Evolutionary conservation across 371 early-diverging fungal genomes (phyloP).

Genomic region (Mucor racemosus): DNA sequence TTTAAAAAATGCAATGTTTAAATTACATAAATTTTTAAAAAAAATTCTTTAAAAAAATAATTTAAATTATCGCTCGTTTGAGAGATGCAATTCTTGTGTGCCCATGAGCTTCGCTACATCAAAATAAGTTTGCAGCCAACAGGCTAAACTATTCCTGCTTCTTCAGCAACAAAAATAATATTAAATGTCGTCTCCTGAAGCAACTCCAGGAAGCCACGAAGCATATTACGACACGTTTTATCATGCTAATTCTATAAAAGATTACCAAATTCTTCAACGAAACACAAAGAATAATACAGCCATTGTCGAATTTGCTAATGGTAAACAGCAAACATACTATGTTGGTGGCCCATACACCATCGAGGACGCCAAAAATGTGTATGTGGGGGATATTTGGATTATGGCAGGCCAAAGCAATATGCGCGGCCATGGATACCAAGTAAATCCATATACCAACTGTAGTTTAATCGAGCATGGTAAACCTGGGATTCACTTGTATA

Average conservation of each 20-base stretch:
- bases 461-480: background rate
- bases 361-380: constrained; percentile 24
- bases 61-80: too few species aligned
- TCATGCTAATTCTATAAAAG: background rate
- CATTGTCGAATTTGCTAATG: constrained; percentile 16
- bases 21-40: too few species aligned
- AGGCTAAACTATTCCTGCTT: too few species aligned
- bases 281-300: constrained; percentile 25
- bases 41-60: too few species aligned
- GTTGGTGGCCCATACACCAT: constrained; percentile 44
- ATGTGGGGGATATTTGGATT: constrained; percentile 53
- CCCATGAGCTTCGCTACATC: too few species aligned
- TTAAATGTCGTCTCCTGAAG: background rate
- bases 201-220: background rate
- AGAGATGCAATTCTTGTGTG: too few species aligned
- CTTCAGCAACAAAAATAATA: too few species aligned
- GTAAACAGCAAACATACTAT: constrained; percentile 3
- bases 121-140: too few species aligned
- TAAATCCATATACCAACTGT: constrained; percentile 12
- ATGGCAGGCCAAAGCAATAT: constrained; percentile 58
- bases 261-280: constrained; percentile 45
- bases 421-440: constrained; percentile 45
- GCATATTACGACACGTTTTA: background rate
- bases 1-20: too few species aligned
- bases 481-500: constrained; percentile 29